Percentiles rank a stretch among this genome's conserved stretches.
phyloP scores from a whole-genome alignment of 2,329 filamentous ascomycete species.

The Lachnum nothofagi region DNA sequence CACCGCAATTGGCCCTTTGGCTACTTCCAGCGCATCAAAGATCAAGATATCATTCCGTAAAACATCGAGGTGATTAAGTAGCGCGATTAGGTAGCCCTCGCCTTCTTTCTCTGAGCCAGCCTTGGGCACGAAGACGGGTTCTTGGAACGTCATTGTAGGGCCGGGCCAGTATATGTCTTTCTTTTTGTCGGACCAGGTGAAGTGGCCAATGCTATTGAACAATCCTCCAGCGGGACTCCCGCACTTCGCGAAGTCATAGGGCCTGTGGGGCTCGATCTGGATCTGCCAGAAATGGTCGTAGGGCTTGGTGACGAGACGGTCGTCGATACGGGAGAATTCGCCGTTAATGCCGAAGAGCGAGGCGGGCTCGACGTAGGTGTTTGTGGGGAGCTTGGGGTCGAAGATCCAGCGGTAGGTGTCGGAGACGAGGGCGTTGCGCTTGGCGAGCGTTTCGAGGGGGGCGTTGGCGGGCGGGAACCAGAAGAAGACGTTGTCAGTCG shows the following conservation, averaged over 20 bases:
- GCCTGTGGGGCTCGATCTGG: constrained; percentile 18
- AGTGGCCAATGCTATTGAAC: constrained; percentile 24
- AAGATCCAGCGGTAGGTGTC: constrained; percentile 32
- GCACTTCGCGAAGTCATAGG: constrained; percentile 26
- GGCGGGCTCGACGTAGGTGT: constrained; percentile 15
- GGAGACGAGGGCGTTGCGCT: constrained; percentile 26
- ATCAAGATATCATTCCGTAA: constrained; percentile 34
- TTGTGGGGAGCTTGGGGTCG: constrained; percentile 23
- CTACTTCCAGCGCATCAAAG: constrained; percentile 31
- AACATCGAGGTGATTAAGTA: constrained; percentile 37
- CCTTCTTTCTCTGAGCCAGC: constrained; percentile 27
- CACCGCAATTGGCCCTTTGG: constrained; percentile 33
- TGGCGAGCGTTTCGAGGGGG: constrained; percentile 20
- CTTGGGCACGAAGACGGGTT: constrained; percentile 31
- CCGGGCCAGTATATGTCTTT: constrained; percentile 28
- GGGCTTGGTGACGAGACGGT: constrained; percentile 16
- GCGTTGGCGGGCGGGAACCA: constrained; percentile 21
- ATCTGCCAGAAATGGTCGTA: constrained; percentile 26
- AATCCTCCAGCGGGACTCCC: constrained; percentile 21
- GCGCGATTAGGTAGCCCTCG: constrained; percentile 31
- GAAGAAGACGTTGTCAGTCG: constrained; percentile 23
- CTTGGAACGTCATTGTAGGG: constrained; percentile 30
- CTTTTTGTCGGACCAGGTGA: constrained; percentile 14
- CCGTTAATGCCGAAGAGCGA: constrained; percentile 18
- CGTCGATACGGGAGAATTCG: constrained; percentile 25